Base-by-base conservation (phyloP, 2,329 filamentous ascomycete genomes). In the Paraphaeosphaeria minitans region DNA sequence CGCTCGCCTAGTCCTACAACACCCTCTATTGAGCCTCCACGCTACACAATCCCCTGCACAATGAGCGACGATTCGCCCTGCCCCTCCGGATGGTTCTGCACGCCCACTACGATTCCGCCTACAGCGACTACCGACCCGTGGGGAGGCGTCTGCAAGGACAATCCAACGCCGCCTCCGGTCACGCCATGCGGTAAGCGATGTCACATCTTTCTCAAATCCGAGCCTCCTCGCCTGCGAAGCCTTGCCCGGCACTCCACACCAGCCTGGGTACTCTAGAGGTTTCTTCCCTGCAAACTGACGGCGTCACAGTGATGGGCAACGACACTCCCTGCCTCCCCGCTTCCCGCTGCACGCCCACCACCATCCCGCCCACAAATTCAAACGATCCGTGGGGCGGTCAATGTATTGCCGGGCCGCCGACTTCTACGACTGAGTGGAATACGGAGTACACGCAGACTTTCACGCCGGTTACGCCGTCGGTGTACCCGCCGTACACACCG, bases 51-150 rank as follows among this genome's bases (percentile, higher is more conserved):
- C 16, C 37, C 51, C 21, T 62, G 59, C 41, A 62, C 57, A 9
- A 58, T 62, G 3, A 60, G 62, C 5, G 56, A 57, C 42, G 50
- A 62, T 39, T n/a, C 24, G 4, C 59, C 57, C 4, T 64, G 62
- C 31, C 45, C 60, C n/a, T 37, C 37, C 14, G 29, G 16, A 12
- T 51, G 37, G 39, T 59, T 57, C 37, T 62, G 60, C 33, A 61
- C 58, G 19, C 58, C 58, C 3, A 61, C 58, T 5, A 47, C 42
- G 47, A 37, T 33, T 12, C 35, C 35, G 16, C 35, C 35, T 2
- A 37, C 35, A 2, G 35, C 35, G 13, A 37, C 35, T 13, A 37
- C 13, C 13, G 35, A 37, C 35, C 35, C 35, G 13, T 37, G 35
- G 35, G 35, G 35, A 14, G 35, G 35, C 2, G 13, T 37, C 13